These are phyloP conservation scores for Lathyrus aphaca DNA, from an alignment of 306 rosid genomes.

Conservation along the genomic window DNA sequence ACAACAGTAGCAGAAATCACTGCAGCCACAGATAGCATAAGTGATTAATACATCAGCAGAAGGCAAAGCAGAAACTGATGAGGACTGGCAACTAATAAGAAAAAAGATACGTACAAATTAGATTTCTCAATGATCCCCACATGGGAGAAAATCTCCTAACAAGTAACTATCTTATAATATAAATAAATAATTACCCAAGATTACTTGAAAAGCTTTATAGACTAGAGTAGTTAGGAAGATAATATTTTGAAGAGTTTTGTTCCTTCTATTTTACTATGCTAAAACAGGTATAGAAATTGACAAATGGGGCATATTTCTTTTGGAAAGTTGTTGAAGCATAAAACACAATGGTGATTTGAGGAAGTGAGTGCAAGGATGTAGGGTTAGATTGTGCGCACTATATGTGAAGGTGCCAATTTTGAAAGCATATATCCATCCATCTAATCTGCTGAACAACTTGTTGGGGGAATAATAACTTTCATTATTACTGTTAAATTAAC, in stretches of 20 bases:
- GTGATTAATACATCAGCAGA: constrained; percentile 39
- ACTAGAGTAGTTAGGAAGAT: too few species aligned
- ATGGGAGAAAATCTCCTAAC: constrained; percentile 21
- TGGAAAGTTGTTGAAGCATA: constrained; percentile 36
- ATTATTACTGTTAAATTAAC: too few species aligned
- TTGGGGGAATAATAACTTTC: too few species aligned
- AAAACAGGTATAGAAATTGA: constrained; percentile 32
- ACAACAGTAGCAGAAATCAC: constrained; percentile 17
- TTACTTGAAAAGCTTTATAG: too few species aligned
- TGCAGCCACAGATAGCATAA: constrained; percentile 35
- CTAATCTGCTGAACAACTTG: too few species aligned
- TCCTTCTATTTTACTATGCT: constrained; percentile 20
- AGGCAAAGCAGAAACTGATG: constrained; percentile 46
- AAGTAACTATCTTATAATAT: not conserved
- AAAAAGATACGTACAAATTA: constrained; percentile 35
- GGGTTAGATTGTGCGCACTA: not conserved
- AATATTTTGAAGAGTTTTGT: too few species aligned
- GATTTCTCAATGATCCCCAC: constrained; percentile 42
- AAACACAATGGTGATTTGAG: constrained; percentile 27
- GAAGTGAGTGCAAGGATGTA: constrained; percentile 19
- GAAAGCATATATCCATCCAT: too few species aligned
- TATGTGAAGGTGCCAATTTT: not conserved
- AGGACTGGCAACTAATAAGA: constrained; percentile 41
- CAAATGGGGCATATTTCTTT: constrained; percentile 19
- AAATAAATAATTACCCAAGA: not conserved